Conservation (phyloP, 192 early-diverging fungal species). For the Backusella macrospora region DNA sequence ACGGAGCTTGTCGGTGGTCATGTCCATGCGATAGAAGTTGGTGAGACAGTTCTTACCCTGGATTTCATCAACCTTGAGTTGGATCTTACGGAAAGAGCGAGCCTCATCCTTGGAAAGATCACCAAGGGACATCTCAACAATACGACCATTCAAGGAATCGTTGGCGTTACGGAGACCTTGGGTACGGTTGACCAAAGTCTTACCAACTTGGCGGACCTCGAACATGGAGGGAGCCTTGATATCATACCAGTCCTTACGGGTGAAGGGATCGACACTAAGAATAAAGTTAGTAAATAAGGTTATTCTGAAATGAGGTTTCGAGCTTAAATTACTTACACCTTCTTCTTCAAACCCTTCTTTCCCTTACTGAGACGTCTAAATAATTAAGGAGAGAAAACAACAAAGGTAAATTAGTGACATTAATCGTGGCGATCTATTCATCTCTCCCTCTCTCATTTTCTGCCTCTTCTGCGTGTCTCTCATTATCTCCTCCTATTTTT, state of each 20-base stretch:
- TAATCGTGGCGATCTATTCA: background rate
- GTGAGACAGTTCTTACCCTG: slow-evolving; percentile 97
- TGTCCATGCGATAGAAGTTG: slow-evolving; percentile 99
- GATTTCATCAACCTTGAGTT: slow-evolving; percentile 93
- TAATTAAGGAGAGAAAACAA: background rate
- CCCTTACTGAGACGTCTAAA: slow-evolving; percentile 75
- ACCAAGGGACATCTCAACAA: slow-evolving; percentile 92
- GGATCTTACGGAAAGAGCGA: slow-evolving; percentile 94
- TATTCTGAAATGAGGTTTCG: background rate
- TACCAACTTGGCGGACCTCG: slow-evolving; percentile 88
- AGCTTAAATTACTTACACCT: slow-evolving; percentile 59
- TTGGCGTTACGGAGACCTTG: slow-evolving; percentile 98
- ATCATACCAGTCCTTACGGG: slow-evolving; percentile 99
- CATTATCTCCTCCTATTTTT: background rate
- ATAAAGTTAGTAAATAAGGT: background rate
- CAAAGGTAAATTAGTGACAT: background rate
- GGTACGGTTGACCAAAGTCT: slow-evolving; percentile 99
- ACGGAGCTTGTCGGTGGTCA: slow-evolving; percentile 99
- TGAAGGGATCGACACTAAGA: slow-evolving; percentile 93
- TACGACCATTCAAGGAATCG: slow-evolving; percentile 93
- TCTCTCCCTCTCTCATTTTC: background rate
- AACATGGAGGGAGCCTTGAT: slow-evolving; percentile 96
- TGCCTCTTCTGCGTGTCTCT: background rate
- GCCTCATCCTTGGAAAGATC: slow-evolving; percentile 92
- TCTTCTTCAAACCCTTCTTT: slow-evolving; percentile 86